Conservation (phyloP, 148 eudicot species). For the Polygonum maritimum region DNA sequence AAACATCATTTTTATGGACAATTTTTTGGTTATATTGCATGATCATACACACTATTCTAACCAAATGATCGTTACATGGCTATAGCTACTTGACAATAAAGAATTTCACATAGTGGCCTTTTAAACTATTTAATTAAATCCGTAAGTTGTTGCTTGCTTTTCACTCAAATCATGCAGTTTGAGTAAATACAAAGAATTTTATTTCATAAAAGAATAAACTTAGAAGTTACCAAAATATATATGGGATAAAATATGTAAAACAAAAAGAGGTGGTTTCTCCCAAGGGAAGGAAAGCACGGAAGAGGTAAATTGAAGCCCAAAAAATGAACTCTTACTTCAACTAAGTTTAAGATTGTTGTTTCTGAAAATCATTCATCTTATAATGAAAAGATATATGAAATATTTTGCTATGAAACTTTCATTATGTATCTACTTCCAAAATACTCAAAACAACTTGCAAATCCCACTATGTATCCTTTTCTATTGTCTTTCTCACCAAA, state of each 20-base stretch:
- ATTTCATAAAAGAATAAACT: not conserved
- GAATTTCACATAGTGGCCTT: slow-evolving; percentile 10
- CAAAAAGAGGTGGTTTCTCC: slow-evolving; percentile 19
- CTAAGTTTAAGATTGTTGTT: not conserved
- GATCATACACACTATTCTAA: slow-evolving; percentile 10
- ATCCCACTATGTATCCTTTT: slow-evolving; percentile 11
- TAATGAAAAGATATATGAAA: not conserved
- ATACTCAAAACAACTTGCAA: not conserved
- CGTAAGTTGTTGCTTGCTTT: slow-evolving; percentile 22
- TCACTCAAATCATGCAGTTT: slow-evolving; percentile 21
- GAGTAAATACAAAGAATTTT: slow-evolving; percentile 27
- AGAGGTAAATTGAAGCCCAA: slow-evolving; percentile 17
- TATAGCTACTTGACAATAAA: slow-evolving; percentile 16
- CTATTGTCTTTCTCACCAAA: slow-evolving; percentile 33
- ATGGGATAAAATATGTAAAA: slow-evolving; percentile 3
- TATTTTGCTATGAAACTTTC: not conserved
- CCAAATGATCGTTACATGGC: slow-evolving; percentile 17
- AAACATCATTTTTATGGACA: slow-evolving; percentile 11
- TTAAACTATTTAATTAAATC: slow-evolving; percentile 2
- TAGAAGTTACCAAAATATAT: not conserved
- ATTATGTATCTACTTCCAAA: slow-evolving; percentile 3
- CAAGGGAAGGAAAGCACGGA: slow-evolving; percentile 27
- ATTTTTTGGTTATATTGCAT: slow-evolving; percentile 5
- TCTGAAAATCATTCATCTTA: not conserved
- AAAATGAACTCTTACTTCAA: not conserved